phyloP scores from a whole-genome alignment of 192 early-diverging fungal species.

The Gigaspora rosea region DNA sequence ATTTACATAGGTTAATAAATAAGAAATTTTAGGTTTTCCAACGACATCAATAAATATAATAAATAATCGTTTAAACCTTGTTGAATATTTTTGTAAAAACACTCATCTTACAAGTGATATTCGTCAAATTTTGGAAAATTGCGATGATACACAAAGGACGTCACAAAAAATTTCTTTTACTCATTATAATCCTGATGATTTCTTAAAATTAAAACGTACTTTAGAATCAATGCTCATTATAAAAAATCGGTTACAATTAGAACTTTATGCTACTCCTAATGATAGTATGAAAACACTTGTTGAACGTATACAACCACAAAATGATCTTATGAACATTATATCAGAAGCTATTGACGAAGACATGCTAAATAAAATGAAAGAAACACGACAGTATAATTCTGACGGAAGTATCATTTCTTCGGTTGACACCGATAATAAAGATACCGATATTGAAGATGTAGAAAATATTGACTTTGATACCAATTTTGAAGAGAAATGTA shows the following conservation, averaged over 20 bases:
- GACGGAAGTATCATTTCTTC: not conserved
- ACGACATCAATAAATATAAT: constrained; percentile 65
- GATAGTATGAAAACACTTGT: constrained; percentile 34
- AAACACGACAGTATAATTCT: not conserved
- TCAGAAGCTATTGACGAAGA: constrained; percentile 49
- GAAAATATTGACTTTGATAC: not conserved
- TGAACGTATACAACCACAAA: constrained; percentile 45
- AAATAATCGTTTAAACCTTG: constrained; percentile 70
- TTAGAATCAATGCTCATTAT: constrained; percentile 54
- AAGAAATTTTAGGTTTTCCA: constrained; percentile 58
- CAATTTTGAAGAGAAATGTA: not conserved
- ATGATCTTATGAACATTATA: constrained; percentile 44
- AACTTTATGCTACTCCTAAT: not conserved
- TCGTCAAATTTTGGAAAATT: constrained; percentile 49
- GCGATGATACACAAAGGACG: constrained; percentile 68
- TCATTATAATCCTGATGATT: constrained; percentile 62
- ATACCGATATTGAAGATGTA: not conserved
- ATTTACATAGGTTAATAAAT: not conserved
- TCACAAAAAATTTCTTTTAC: constrained; percentile 71
- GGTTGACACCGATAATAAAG: not conserved
- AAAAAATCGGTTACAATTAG: constrained; percentile 36
- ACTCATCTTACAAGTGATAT: constrained; percentile 57
- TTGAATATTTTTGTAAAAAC: constrained; percentile 66
- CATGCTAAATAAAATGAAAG: constrained; percentile 42
- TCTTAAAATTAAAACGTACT: constrained; percentile 60